Percentiles rank a stretch among this genome's conserved stretches.
Conservation (phyloP, 257 asterid genomes). For the Mitragyna speciosa region DNA sequence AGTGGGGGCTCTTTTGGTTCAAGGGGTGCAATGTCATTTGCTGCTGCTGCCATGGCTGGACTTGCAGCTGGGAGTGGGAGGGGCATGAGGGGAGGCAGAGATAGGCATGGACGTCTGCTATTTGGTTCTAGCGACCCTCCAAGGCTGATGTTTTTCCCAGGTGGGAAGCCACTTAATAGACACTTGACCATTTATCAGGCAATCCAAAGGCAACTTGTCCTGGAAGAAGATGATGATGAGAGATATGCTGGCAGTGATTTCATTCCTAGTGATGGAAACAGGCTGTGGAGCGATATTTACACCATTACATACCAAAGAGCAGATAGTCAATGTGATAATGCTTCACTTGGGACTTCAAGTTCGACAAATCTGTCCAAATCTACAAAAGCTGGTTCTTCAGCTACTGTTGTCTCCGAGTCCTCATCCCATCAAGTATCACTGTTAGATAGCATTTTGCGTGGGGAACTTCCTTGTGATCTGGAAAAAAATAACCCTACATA, state of each 20-base stretch:
- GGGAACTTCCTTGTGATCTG: conserved; percentile 91
- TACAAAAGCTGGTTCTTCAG: conserved; percentile 55
- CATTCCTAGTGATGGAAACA: conserved; percentile 77
- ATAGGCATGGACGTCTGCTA: conserved; percentile 59
- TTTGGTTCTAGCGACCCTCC: conserved; percentile 61
- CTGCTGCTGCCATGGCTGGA: conserved; percentile 99
- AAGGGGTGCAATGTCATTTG: conserved; percentile 96
- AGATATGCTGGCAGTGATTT: conserved; percentile 69
- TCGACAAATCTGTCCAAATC: conserved; percentile 61
- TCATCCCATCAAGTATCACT: conserved; percentile 56
- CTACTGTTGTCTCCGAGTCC: conserved; percentile 43
- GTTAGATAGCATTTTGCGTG: conserved; percentile 90
- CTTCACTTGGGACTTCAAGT: conserved; percentile 52
- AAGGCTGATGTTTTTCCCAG: conserved; percentile 70
- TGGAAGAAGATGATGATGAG: conserved; percentile 84
- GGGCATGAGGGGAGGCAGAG: conserved; percentile 80
- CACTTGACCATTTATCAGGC: conserved; percentile 91
- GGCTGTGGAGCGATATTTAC: conserved; percentile 86
- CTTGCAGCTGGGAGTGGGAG: conserved; percentile 73
- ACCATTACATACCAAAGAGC: conserved; percentile 84
- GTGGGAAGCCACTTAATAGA: conserved; percentile 81
- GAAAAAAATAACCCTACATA: conserved; percentile 88
- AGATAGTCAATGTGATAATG: conserved; percentile 59
- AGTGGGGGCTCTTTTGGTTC: conserved; percentile 78
- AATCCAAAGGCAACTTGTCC: conserved; percentile 80